Conservation (phyloP, 768 basidiomycete species). For the Agaricus sinodeliciosus region DNA sequence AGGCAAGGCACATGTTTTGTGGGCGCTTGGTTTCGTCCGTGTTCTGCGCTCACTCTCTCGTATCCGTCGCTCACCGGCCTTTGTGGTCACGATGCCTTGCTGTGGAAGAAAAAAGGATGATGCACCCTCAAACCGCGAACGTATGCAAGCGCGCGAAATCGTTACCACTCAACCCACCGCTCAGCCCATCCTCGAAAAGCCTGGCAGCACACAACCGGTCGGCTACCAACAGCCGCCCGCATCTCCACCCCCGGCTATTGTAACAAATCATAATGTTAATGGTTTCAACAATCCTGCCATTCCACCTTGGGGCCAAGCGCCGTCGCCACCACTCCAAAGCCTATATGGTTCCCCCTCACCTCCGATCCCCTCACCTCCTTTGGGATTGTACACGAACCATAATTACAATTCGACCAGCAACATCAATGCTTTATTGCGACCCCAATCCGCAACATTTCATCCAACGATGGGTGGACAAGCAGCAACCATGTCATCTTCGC, state of each 20-base stretch:
- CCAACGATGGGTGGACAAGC: conserved; percentile 14
- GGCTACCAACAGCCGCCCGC: conserved; percentile 34
- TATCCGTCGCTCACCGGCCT: conserved; percentile 2
- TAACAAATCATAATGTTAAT: conserved; percentile 20
- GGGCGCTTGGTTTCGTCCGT: conserved; percentile 1
- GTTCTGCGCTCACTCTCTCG: conserved; percentile 8
- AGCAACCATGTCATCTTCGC: conserved; percentile 19
- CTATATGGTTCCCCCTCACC: conserved; percentile 22
- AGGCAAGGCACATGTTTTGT: not conserved
- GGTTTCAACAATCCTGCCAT: conserved; percentile 18
- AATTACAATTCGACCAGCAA: conserved; percentile 15
- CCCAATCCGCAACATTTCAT: conserved; percentile 22
- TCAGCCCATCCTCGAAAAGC: conserved; percentile 35
- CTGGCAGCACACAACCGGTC: conserved; percentile 12
- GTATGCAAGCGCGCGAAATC: conserved; percentile 20
- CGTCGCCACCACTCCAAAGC: conserved; percentile 31
- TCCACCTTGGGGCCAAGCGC: conserved; percentile 27
- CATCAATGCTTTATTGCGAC: conserved; percentile 23
- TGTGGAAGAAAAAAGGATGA: conserved; percentile 46
- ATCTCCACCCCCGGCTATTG: conserved; percentile 37
- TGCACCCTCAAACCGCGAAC: conserved; percentile 20
- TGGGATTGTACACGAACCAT: conserved; percentile 17
- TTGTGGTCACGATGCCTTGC: conserved; percentile 48
- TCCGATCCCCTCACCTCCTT: conserved; percentile 14
- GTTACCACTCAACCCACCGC: conserved; percentile 47